Conservation (phyloP, 306 rosid genomes). For the Inga leiocalycina region DNA sequence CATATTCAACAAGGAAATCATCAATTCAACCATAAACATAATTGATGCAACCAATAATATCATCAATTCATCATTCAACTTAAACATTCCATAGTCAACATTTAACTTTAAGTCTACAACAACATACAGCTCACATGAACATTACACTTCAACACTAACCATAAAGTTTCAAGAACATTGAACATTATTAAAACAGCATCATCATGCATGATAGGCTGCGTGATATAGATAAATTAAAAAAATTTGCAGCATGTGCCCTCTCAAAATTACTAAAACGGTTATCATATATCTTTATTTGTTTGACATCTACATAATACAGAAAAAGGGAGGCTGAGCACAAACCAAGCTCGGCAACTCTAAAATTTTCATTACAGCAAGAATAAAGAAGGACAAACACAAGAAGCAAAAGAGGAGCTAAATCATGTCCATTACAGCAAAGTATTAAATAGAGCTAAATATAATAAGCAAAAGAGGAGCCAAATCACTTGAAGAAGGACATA, state of each 20-base stretch:
- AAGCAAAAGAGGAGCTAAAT: background rate
- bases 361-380: background rate
- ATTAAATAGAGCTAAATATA: background rate
- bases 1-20: background rate
- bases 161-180: background rate
- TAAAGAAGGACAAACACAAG: background rate
- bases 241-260: background rate
- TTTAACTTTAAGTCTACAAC: background rate
- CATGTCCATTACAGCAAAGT: background rate
- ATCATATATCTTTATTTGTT: background rate
- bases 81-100: background rate
- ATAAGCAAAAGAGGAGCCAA: background rate
- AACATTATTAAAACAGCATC: background rate
- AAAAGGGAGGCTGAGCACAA: background rate
- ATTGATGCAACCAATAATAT: background rate
- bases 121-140: background rate
- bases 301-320: background rate
- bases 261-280: background rate
- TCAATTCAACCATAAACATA: background rate
- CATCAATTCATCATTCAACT: background rate
- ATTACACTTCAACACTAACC: background rate
- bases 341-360: background rate
- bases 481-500: slow-evolving; percentile 4
- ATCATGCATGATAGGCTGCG: background rate
- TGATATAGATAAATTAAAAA: background rate